Evolutionary conservation across 2,329 filamentous ascomycete genomes (phyloP), one percentile per base, ranked within the genome.

Genomic region (Trichoderma koningii): DNA sequence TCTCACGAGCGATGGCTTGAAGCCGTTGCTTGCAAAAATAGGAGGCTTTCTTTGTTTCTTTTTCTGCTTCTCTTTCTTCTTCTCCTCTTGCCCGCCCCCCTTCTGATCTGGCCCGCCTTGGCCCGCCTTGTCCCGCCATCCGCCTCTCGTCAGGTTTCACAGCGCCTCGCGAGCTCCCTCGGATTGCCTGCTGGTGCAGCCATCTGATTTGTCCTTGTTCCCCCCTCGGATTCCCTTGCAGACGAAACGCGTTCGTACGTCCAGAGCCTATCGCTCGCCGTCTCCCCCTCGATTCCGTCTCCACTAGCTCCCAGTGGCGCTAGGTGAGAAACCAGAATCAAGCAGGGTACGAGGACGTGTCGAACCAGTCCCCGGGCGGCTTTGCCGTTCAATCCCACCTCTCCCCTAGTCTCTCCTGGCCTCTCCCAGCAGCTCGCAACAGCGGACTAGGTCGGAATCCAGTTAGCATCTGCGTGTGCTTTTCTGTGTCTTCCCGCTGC

Each of bases 191-290:
- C 48, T 55, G 34, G 60, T 63, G 60, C 51, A 28, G 42, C 28
- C 60, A 26, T 63, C 60, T 55, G 60, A 63, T 63, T 63, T 55
- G 59, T 47, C n/a, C 41, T 10, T 50, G 47, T 28, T 4, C 34
- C 19, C 47, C 57, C 47, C 57, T 50, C 48, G 28, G 53, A 55
- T n/a, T 55, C 50, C 60, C 48, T 55, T 63, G 60, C 60, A 62
- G 51, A 41, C 60, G 60, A 63, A 63, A 63, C 60, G 60, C 60
- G 60, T 55, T 63, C 59, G 44, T 41, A 63, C 51, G 42, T 41
- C 44, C 51, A 15, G 51, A 55, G 60, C 60, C 51, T 63, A 63
- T 63, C 59, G 42, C 38, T 55, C 50, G 38, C n/a, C 28, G 42
- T 23, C 34, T 45, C 52, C 61, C 51, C 60, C 50, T 63, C 51